These are phyloP conservation scores for Epichloe sibirici DNA, from an alignment of 2,329 filamentous ascomycete genomes.

Conservation along the genomic window DNA sequence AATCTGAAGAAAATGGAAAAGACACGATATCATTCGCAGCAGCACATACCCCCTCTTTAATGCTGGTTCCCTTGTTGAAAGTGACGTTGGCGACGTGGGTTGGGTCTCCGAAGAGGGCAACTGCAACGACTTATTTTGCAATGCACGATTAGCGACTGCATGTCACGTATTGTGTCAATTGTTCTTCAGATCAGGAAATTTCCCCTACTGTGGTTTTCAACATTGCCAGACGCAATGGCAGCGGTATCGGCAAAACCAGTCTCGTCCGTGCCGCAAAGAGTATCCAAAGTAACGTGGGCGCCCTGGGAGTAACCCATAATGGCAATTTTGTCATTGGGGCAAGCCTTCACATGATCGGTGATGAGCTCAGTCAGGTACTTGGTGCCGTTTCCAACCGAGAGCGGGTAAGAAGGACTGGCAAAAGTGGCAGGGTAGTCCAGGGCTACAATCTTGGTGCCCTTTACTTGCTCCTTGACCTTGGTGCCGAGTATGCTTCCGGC, in stretches of 20 bases:
- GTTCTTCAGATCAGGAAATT: too few relatives aligned
- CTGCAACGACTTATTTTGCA: slow-evolving; percentile 23
- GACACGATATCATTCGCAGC: neutral
- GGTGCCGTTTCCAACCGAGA: slow-evolving; percentile 23
- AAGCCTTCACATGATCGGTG: slow-evolving; percentile 20
- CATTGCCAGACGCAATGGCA: slow-evolving; percentile 14
- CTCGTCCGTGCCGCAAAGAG: slow-evolving; percentile 25
- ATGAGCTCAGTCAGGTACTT: slow-evolving; percentile 19
- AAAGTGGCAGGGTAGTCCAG: slow-evolving; percentile 28
- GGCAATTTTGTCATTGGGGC: slow-evolving; percentile 28
- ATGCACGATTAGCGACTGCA: neutral
- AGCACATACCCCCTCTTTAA: slow-evolving; percentile 23
- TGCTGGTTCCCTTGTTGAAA: slow-evolving; percentile 26
- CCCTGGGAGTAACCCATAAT: slow-evolving; percentile 32
- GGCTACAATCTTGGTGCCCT: slow-evolving; percentile 21
- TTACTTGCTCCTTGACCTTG: slow-evolving; percentile 19
- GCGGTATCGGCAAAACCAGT: slow-evolving; percentile 15
- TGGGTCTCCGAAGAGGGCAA: slow-evolving; percentile 30
- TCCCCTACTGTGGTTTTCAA: slow-evolving; percentile 21
- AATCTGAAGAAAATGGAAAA: neutral
- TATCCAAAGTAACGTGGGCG: slow-evolving; percentile 25
- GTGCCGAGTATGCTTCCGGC: slow-evolving; percentile 20
- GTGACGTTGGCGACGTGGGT: slow-evolving; percentile 23
- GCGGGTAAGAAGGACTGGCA: slow-evolving; percentile 18
- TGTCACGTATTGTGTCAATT: too few relatives aligned